Evolutionary conservation across 2,329 filamentous ascomycete genomes (phyloP).

Genomic region (Xylariaceae sp.): DNA sequence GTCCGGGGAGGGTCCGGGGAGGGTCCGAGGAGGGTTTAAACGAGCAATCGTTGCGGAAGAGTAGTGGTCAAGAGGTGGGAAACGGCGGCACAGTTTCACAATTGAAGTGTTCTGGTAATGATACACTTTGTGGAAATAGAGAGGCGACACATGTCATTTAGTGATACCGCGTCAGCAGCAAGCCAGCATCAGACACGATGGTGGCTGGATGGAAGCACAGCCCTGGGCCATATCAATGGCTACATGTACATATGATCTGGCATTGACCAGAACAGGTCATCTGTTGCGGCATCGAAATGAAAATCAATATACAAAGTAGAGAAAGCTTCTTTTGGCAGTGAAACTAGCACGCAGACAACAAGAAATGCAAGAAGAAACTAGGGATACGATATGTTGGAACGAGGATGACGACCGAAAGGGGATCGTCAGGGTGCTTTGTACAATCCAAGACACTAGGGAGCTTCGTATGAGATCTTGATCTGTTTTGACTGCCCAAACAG

Average conservation of each 20-base stretch:
- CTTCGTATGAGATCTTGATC: slow-evolving; percentile 27
- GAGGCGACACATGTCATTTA: slow-evolving; percentile 24
- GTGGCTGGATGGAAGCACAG: slow-evolving; percentile 25
- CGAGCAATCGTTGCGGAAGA: slow-evolving; percentile 26
- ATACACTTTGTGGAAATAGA: slow-evolving; percentile 28
- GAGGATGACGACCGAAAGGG: slow-evolving; percentile 11
- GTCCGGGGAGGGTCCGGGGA: slow-evolving; percentile 14
- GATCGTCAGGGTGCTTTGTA: slow-evolving; percentile 14
- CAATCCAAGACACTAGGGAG: slow-evolving; percentile 39
- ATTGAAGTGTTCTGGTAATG: slow-evolving; percentile 25
- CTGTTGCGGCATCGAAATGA: slow-evolving; percentile 33
- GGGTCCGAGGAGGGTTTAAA: too few species aligned
- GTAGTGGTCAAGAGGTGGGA: slow-evolving; percentile 9
- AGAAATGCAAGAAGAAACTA: slow-evolving; percentile 17
- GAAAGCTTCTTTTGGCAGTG: slow-evolving; percentile 20
- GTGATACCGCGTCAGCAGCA: slow-evolving; percentile 23
- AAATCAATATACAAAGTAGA: slow-evolving; percentile 35
- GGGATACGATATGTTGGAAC: slow-evolving; percentile 18
- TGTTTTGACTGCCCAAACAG: slow-evolving; percentile 34
- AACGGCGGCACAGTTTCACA: slow-evolving; percentile 20
- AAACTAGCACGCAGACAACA: slow-evolving; percentile 24
- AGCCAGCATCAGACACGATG: slow-evolving; percentile 26
- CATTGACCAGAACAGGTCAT: slow-evolving; percentile 25
- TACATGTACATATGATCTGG: slow-evolving; percentile 39
- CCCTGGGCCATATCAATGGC: slow-evolving; percentile 27